Base-by-base conservation (phyloP, 768 basidiomycete species). In the Leccinum subgranulosum region DNA sequence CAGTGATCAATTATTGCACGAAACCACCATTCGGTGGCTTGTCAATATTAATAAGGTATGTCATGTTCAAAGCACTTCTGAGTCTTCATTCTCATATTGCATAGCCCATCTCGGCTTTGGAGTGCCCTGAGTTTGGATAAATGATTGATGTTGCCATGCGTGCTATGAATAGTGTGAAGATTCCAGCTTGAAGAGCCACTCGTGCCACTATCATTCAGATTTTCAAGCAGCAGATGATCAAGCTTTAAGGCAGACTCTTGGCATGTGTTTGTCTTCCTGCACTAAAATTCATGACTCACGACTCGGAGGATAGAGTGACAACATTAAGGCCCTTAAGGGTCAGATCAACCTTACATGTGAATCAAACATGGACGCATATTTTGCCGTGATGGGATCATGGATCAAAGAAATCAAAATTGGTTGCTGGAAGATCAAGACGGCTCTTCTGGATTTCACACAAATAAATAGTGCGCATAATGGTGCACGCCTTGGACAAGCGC, bases 391-490 rank as follows among this genome's bases (percentile, higher is more conserved):
- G 0, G 25, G 28, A 0, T 56, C 36, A 0, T 62, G 61, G 53
- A 51, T 43, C 5, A 8, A 57, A 8, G 46, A 57, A 29, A 34
- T 4, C 1, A 12, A 4, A 21, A 4, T 23, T 11, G 45, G 45
- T 3, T 33, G 12, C 10, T 62, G 56, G 60, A 45, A 49, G n/a
- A 2, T 61, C 1, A 28, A 60, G 1, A 60, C 17, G 3, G 67
- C 68, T 0, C 62, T 81, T 0, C 48, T 78, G 5, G 74, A 74
- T 0, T 81, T 79, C 33, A 63, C 58, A 0, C 64, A 60, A 12
- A 58, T 81, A 43, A 80, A 81, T 55, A 70, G 61, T 10, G 60
- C 73, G 0, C 78, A 81, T 52, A 65, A 73, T 59, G 78, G 78
- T 27, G 27, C 27, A 27, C 4, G 27, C 27, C 27, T 27, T 27